These are phyloP conservation scores for Trichoderma brevicompactum DNA, from an alignment of 2,329 filamentous ascomycete genomes.

Conservation along the genomic window DNA sequence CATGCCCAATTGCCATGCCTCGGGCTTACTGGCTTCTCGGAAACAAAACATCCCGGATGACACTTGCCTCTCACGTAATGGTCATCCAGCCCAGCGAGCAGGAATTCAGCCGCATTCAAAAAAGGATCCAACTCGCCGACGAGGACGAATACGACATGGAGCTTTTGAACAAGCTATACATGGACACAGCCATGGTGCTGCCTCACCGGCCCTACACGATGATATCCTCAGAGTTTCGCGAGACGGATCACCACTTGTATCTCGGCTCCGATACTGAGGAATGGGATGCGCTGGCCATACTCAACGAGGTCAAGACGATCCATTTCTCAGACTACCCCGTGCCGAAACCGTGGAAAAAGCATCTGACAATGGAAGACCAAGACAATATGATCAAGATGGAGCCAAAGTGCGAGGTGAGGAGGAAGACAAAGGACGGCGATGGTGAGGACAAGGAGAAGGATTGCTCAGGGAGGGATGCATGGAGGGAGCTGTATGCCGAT, in stretches of 20 bases:
- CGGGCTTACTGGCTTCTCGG: conserved; percentile 71
- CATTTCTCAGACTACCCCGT: conserved; percentile 34
- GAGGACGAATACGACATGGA: conserved; percentile 67
- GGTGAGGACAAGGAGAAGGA: conserved; percentile 15
- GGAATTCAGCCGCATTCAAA: conserved; percentile 51
- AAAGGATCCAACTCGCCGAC: conserved; percentile 36
- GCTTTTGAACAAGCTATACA: conserved; percentile 66
- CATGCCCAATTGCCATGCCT: conserved; percentile 66
- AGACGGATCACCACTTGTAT: conserved; percentile 51
- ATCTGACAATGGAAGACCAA: conserved; percentile 16
- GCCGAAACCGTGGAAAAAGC: conserved; percentile 31
- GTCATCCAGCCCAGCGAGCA: conserved; percentile 60
- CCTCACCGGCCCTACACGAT: conserved; percentile 67
- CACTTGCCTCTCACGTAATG: conserved; percentile 62
- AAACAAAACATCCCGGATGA: conserved; percentile 44
- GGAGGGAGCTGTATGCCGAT: conserved; percentile 31
- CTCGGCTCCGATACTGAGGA: conserved; percentile 48
- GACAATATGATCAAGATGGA: conserved; percentile 7
- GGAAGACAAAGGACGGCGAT: not conserved
- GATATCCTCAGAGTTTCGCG: conserved; percentile 65
- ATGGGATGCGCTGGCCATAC: conserved; percentile 60
- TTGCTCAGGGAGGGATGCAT: conserved; percentile 28
- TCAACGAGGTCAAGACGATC: conserved; percentile 48
- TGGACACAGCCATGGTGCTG: conserved; percentile 61
- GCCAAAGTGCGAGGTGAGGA: conserved; percentile 11